phyloP scores from a whole-genome alignment of 2,329 filamentous ascomycete genomes.

The Talaromyces rugulosus region DNA sequence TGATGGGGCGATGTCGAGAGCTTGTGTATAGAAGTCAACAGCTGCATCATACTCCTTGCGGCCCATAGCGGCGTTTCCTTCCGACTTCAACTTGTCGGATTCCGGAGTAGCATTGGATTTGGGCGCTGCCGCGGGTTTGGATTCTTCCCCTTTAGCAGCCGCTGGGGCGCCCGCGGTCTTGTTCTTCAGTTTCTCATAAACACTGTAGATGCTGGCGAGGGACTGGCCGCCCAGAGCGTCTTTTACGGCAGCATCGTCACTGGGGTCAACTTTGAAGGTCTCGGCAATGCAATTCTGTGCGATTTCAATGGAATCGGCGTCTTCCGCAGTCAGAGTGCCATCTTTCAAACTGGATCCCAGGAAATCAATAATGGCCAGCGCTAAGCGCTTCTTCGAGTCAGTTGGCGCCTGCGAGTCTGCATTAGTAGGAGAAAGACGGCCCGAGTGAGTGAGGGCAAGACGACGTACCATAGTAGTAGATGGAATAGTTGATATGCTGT shows the following conservation, averaged over 20 bases:
- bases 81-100: slow-evolving; percentile 81
- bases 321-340: slow-evolving; percentile 81
- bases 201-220: slow-evolving; percentile 84
- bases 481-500: not conserved
- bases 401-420: slow-evolving; percentile 30
- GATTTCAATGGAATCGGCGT: slow-evolving; percentile 90
- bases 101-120: slow-evolving; percentile 54
- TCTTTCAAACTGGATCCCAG: slow-evolving; percentile 78
- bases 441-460: not conserved
- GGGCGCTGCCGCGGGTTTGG: slow-evolving; percentile 29
- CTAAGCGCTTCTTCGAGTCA: slow-evolving; percentile 76
- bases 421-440: not conserved
- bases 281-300: slow-evolving; percentile 92
- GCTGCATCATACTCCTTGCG: slow-evolving; percentile 82
- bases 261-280: slow-evolving; percentile 90
- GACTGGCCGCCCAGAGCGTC: slow-evolving; percentile 81
- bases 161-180: slow-evolving; percentile 49
- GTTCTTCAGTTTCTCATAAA: slow-evolving; percentile 91
- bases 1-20: slow-evolving; percentile 71
- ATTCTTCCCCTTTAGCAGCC: slow-evolving; percentile 20
- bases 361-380: slow-evolving; percentile 96
- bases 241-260: slow-evolving; percentile 65
- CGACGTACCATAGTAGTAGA: slow-evolving; percentile 9
- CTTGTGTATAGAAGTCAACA: slow-evolving; percentile 83
- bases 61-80: slow-evolving; percentile 92